Conservation (phyloP, 2,329 filamentous ascomycete species). For the Atkinsonella texensis region DNA sequence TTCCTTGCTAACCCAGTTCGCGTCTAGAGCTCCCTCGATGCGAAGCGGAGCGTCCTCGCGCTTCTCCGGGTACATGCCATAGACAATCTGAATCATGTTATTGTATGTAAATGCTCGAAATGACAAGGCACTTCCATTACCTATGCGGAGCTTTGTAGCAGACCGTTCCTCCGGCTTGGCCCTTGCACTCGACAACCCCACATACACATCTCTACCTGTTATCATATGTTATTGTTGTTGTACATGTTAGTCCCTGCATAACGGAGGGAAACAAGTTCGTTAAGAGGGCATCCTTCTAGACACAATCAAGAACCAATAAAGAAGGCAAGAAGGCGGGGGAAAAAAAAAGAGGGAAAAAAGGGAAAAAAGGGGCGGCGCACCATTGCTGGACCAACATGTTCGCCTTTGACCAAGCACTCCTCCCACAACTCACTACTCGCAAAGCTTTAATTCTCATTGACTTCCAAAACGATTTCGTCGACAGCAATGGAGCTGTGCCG, state of each 20-base stretch:
- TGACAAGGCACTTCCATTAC: too few relatives aligned
- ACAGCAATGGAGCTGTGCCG: constrained; percentile 52
- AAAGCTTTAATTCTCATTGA: constrained; percentile 74
- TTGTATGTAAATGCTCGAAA: neutral
- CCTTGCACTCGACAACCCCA: neutral
- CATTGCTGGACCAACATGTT: constrained; percentile 30
- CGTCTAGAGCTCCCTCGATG: neutral
- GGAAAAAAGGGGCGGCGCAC: neutral
- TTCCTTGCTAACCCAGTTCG: neutral
- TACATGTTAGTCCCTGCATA: neutral
- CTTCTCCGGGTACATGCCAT: neutral
- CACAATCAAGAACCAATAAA: neutral
- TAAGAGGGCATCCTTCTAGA: neutral
- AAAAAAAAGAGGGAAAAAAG: too few relatives aligned
- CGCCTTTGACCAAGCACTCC: constrained; percentile 40
- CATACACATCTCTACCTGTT: neutral
- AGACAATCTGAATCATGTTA: neutral
- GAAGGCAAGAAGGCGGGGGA: neutral
- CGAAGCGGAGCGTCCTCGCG: neutral
- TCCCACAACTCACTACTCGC: constrained; percentile 45
- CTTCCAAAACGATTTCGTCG: constrained; percentile 81
- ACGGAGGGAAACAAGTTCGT: neutral
- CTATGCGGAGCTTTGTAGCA: neutral
- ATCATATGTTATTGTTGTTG: neutral
- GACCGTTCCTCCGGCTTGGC: neutral